Percentiles rank a stretch among this genome's conserved stretches.
These are phyloP conservation scores for Ocimum tenuiflorum DNA, from an alignment of 257 asterid genomes.

Conservation along the genomic window DNA sequence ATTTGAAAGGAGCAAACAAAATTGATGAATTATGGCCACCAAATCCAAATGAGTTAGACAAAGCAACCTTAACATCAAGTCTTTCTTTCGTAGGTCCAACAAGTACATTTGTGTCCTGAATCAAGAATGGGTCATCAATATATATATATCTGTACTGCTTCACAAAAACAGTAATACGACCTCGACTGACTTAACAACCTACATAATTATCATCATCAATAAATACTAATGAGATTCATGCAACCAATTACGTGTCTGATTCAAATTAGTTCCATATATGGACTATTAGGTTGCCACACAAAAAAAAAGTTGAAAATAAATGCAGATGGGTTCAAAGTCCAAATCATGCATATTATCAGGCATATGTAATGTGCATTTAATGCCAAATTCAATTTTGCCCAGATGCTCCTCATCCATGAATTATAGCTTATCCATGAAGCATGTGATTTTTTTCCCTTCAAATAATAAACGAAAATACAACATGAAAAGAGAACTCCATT, in stretches of 20 bases:
- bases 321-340: background rate
- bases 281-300: slow-evolving; percentile 1
- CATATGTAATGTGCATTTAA: background rate
- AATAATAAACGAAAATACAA: background rate
- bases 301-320: background rate
- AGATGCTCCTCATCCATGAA: background rate
- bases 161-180: slow-evolving; percentile 1
- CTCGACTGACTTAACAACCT: background rate
- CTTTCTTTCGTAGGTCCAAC: slow-evolving; percentile 75
- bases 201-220: background rate
- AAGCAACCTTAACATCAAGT: slow-evolving; percentile 64
- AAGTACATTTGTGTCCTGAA: slow-evolving; percentile 64
- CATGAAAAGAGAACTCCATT: background rate
- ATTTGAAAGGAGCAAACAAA: slow-evolving; percentile 72
- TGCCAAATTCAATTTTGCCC: background rate
- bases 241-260: background rate
- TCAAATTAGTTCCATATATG: background rate
- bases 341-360: slow-evolving; percentile 2
- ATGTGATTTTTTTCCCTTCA: background rate
- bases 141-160: background rate
- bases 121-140: slow-evolving; percentile 20
- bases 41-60: slow-evolving; percentile 88
- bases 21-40: slow-evolving; percentile 95
- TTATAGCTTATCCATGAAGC: background rate
- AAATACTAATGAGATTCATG: background rate